These are phyloP conservation scores for Pachysandra terminalis DNA, from an alignment of 164 flowering plant species.

Conservation along the genomic window DNA sequence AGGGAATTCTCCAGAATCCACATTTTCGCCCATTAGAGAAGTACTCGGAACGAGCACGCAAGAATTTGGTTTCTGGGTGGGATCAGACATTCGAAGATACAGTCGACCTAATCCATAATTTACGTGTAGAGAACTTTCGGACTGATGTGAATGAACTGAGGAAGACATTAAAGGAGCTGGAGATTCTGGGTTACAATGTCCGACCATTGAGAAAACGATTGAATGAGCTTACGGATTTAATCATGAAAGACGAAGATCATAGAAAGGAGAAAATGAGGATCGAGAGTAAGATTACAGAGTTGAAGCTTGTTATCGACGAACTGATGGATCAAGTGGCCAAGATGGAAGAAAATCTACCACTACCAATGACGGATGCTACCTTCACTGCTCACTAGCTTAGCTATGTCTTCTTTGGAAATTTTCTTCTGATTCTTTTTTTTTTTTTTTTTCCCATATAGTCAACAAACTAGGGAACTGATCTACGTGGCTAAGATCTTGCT, in stretches of 20 bases:
- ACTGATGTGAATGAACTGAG: neutral
- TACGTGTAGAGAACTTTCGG: neutral
- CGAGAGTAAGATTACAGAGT: no score
- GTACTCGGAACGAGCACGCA: neutral
- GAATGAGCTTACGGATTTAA: neutral
- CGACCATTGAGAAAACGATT: neutral
- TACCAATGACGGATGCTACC: neutral
- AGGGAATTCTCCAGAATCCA: slow-evolving; percentile 6
- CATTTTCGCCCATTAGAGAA: neutral
- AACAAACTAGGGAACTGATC: no score
- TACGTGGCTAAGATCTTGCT: no score
- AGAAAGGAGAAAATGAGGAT: neutral
- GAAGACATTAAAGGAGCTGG: slow-evolving; percentile 3
- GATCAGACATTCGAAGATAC: slow-evolving; percentile 2
- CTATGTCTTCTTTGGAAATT: neutral
- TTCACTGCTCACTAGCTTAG: neutral
- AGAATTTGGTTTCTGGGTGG: slow-evolving; percentile 2
- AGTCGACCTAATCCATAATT: slow-evolving; percentile 3
- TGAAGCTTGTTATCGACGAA: no score
- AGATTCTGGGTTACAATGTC: slow-evolving; percentile 5
- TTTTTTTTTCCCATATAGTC: no score
- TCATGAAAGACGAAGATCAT: neutral
- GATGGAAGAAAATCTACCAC: slow-evolving; percentile 1
- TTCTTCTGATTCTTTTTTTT: no score
- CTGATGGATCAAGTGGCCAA: neutral